Evolutionary conservation across 2,329 filamentous ascomycete genomes (phyloP), one percentile per base, ranked within the genome.

Genomic region (Rutstroemia sp.): DNA sequence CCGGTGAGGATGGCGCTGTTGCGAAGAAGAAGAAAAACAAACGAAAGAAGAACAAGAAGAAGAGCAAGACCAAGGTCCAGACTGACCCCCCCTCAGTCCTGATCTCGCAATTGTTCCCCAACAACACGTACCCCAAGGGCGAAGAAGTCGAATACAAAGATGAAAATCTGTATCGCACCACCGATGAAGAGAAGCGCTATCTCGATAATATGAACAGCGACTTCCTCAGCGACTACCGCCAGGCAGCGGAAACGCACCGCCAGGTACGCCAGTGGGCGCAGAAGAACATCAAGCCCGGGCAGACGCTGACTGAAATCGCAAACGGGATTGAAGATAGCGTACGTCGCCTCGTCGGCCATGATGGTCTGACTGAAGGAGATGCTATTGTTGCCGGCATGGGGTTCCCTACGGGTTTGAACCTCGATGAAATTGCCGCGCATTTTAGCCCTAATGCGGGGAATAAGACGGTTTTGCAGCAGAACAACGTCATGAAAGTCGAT

Each of bases 361-460:
- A 81, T 63, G 90, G 89, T 6, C 73, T 94, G 44, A 79, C 86
- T 59, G 86, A 91, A 65, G 90, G 90, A 4, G 89, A 95, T 66
- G 85, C 84, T 53, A 74, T 92, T 61, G 82, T 84, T 66, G 89
- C 83, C 34, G 89, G 90, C 54, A 88, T 95, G 81, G 90, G 88
- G 4, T 95, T 95, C 73, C 90, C 90, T 5, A 90, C 86, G 21
- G 90, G 90, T 52, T 75, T 95, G 54, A 91, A 87, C 69, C 78
- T 94, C 63, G 92, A 95, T 73, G 83, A 94, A 69, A 89, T 88
- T 66, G 89, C 89, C 1, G 90, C 90, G 4, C 90, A 95, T 73
- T 95, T 88, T 71, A 92, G 86, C 6, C 90, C 90, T 8, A 95
- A 95, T 69, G 86, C 88, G 1, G 89, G 89, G 55, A 94, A 94